These are phyloP conservation scores for Nepenthes alata DNA, from an alignment of 179 eudicot genomes.

Conservation along the genomic window DNA sequence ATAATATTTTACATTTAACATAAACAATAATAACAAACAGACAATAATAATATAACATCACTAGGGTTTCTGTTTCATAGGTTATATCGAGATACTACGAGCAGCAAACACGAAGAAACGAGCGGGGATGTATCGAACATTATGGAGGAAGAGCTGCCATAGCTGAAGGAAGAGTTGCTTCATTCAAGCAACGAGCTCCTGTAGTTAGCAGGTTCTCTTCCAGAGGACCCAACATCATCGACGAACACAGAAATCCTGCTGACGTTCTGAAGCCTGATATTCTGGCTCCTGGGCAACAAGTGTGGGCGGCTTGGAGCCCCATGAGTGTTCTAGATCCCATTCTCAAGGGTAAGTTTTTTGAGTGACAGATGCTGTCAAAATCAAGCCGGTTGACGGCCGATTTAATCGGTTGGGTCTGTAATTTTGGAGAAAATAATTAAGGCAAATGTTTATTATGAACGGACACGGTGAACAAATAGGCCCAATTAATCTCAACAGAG, in stretches of 20 bases:
- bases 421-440: too few relatives aligned
- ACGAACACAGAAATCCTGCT: slow-evolving; percentile 31
- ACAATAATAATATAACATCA: background rate
- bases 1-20: too few relatives aligned
- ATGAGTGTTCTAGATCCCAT: slow-evolving; percentile 52
- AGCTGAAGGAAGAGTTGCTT: slow-evolving; percentile 70
- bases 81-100: slow-evolving; percentile 55
- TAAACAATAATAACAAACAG: background rate
- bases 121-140: slow-evolving; percentile 27
- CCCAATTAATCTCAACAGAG: too few relatives aligned
- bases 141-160: slow-evolving; percentile 60
- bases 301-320: slow-evolving; percentile 99
- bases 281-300: slow-evolving; percentile 84
- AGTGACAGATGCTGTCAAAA: background rate
- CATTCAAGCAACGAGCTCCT: slow-evolving; percentile 45
- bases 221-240: slow-evolving; percentile 75
- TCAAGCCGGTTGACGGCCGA: too few relatives aligned
- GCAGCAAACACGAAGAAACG: slow-evolving; percentile 34
- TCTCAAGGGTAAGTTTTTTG: slow-evolving; percentile 37
- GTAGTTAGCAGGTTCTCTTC: slow-evolving; percentile 77
- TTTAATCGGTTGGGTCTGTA: too few relatives aligned
- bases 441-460: too few relatives aligned
- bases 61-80: slow-evolving; percentile 17
- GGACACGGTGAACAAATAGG: too few relatives aligned
- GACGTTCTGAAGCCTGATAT: slow-evolving; percentile 88